Percentiles rank a stretch among this genome's conserved stretches.
Evolutionary conservation across 1,139 yeast genomes (phyloP).

Genomic region (Hyphopichia pseudoburtonii): DNA sequence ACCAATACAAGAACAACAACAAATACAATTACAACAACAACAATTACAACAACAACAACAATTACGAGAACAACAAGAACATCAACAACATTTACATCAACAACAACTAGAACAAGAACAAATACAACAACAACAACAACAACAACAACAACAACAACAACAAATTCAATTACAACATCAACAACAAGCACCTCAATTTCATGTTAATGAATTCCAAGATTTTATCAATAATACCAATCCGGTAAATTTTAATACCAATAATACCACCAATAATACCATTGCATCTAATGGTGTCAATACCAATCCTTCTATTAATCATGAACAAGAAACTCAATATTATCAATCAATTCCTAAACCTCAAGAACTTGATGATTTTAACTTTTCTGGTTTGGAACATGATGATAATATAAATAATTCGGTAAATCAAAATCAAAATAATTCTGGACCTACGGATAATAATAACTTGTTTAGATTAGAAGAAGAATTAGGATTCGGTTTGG

Average conservation of each 20-base stretch:
- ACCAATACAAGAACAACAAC: slow-evolving; percentile 69
- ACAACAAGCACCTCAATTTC: slow-evolving; percentile 10
- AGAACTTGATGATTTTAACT: slow-evolving; percentile 43
- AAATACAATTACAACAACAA: slow-evolving; percentile 41
- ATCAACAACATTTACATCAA: slow-evolving; percentile 15
- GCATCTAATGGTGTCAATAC: slow-evolving; percentile 34
- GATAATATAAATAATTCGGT: neutral
- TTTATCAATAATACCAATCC: slow-evolving; percentile 10
- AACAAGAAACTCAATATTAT: slow-evolving; percentile 28
- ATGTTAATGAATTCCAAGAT: slow-evolving; percentile 6
- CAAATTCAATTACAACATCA: slow-evolving; percentile 11
- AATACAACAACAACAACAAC: slow-evolving; percentile 10
- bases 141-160: slow-evolving; percentile 14
- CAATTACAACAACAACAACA: slow-evolving; percentile 32
- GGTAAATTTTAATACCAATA: slow-evolving; percentile 8
- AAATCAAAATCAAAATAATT: slow-evolving; percentile 6
- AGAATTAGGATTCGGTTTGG: slow-evolving; percentile 49
- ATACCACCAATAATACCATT: slow-evolving; percentile 10
- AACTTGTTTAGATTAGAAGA: slow-evolving; percentile 45
- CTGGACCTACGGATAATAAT: slow-evolving; percentile 12
- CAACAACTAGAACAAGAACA: slow-evolving; percentile 15
- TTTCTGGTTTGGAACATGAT: slow-evolving; percentile 18
- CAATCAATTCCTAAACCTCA: slow-evolving; percentile 48
- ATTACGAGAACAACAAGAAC: slow-evolving; percentile 17
- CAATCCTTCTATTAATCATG: slow-evolving; percentile 22